Percentiles rank a stretch among this genome's conserved stretches.
Evolutionary conservation across 371 early-diverging fungal species (phyloP).

Genomic region (Blastocladiella emersonii): DNA sequence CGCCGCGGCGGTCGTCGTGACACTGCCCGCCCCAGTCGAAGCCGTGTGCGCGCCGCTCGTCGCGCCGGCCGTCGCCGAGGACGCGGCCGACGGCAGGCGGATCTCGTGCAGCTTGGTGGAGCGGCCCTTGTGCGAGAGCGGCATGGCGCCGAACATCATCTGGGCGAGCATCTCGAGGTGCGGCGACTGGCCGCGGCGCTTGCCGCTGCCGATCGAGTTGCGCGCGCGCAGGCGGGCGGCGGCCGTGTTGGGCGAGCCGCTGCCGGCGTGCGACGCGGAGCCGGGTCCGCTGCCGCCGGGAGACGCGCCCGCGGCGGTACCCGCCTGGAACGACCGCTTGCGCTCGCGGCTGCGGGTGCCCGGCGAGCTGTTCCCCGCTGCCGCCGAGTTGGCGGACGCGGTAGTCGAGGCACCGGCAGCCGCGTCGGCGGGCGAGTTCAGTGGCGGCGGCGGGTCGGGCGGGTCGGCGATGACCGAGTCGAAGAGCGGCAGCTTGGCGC

Average conservation of each 20-base stretch:
- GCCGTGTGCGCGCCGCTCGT: not conserved
- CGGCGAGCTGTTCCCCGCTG: too few relatives aligned
- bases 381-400: too few relatives aligned
- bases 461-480: not conserved
- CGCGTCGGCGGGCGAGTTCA: not conserved
- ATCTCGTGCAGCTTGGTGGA: not conserved
- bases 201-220: too few relatives aligned
- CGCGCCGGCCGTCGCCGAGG: not conserved
- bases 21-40: not conserved
- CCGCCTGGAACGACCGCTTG: too few relatives aligned
- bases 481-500: not conserved
- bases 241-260: not conserved
- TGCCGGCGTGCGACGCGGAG: not conserved
- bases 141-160: constrained; percentile 3
- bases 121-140: not conserved
- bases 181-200: not conserved
- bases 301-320: too few relatives aligned
- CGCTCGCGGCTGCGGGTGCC: too few relatives aligned
- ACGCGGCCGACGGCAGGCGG: not conserved
- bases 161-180: not conserved
- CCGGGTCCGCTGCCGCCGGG: too few relatives aligned
- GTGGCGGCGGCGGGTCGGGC: not conserved
- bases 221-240: not conserved
- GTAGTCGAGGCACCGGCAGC: not conserved
- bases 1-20: not conserved